Base-by-base conservation (phyloP, 129 eudicot genomes). In the Centella asiatica region DNA sequence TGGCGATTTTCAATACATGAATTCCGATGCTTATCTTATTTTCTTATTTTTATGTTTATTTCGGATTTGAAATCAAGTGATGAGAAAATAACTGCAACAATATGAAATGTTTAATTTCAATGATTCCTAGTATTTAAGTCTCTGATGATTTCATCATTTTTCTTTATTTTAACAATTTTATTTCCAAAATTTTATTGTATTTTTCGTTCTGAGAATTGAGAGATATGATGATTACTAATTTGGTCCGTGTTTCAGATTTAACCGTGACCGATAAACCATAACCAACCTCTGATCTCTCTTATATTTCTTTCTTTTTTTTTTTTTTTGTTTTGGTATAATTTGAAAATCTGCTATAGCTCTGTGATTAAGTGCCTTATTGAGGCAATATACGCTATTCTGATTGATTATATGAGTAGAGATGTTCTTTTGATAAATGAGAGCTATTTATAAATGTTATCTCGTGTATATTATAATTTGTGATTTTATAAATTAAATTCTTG, bases 211-310 rank as follows among this genome's bases (percentile, higher is more conserved):
- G 1, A 26, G 2, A 2, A 8, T 42, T 17, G 62, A 45, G 86
- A 74, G 89, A 82, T 60, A 40, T 86, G 95, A 86, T 82, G 90
- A 82, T 24, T 48, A 77, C 24, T 57, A 47, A 73, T 66, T 80
- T 86, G 95, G 95, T 86, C 95, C 95, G 95, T 86, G 95, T 86
- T 86, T 82, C 95, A 74, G 95, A 86, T 82, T 67, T 20, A 70
- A 71, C 56, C 72, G 72, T 72, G 85, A 77, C 79, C 69, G 84
- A 82, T 50, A 81, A 82, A 68, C 66, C 51, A n/a, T 65, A n/a
- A 77, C 82, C 89, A 79, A 80, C 33, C 76, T 77, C 87, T 80
- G 89, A 80, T 82, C 87, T 77, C 67, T 20, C 34, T 3, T 23
- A 15, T 14, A 19, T 25, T 57, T 4, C 11, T 0, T 44, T 33